Evolutionary conservation across 83 land plant species (phyloP).

Genomic region (Picea mariana): DNA sequence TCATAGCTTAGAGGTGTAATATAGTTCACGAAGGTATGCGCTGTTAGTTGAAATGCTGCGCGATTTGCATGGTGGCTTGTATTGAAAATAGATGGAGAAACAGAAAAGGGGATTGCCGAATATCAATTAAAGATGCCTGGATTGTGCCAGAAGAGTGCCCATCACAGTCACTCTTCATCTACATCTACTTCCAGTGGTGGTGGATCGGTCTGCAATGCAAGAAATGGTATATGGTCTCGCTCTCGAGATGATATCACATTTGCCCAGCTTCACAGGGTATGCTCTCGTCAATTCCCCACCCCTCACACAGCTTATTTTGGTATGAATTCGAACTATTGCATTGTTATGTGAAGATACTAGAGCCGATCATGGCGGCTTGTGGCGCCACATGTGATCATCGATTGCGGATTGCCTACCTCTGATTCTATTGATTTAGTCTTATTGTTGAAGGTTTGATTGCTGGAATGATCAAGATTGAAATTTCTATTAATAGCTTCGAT

Average conservation of each 20-base stretch:
- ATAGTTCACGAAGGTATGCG: not conserved
- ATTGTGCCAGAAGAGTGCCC: slow-evolving; percentile 17
- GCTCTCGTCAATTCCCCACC: not conserved
- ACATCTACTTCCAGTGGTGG: not conserved
- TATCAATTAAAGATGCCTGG: slow-evolving; percentile 17
- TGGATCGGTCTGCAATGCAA: slow-evolving; percentile 15
- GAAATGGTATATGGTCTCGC: slow-evolving; percentile 51
- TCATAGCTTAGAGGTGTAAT: not conserved
- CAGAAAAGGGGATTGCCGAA: not conserved
- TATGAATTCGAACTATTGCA: too few relatives aligned
- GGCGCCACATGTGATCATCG: too few relatives aligned
- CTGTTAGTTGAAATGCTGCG: slow-evolving; percentile 5
- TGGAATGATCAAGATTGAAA: not conserved
- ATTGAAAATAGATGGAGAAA: slow-evolving; percentile 1
- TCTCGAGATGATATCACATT: slow-evolving; percentile 31
- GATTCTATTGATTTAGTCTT: not conserved
- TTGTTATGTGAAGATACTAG: too few relatives aligned
- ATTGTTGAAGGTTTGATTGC: not conserved
- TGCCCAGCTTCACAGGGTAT: slow-evolving; percentile 73
- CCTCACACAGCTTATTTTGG: too few relatives aligned
- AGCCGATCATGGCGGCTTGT: too few relatives aligned
- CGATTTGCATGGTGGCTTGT: not conserved
- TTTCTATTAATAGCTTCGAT: not conserved
- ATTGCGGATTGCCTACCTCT: not conserved
- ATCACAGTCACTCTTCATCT: slow-evolving; percentile 8